Evolutionary conservation across 108 stramenopile species (phyloP).

Genomic region (Pseudonitzschia multistriata): DNA sequence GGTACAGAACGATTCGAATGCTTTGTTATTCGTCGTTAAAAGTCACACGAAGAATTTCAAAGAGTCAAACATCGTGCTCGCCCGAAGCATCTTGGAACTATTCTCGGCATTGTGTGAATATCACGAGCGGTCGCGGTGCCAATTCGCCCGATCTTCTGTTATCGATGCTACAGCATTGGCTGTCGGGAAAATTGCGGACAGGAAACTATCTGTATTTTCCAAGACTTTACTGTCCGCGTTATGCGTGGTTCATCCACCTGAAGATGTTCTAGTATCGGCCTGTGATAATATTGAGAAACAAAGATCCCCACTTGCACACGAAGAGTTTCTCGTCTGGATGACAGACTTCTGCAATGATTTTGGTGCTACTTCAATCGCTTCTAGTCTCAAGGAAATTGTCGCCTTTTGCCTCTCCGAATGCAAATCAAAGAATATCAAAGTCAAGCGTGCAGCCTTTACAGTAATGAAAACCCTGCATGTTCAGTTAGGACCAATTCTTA

Average conservation of each 20-base stretch:
- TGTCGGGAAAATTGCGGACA: conserved; percentile 77
- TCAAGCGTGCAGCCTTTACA: conserved; percentile 58
- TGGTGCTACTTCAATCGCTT: conserved; percentile 56
- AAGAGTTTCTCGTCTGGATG: conserved; percentile 64
- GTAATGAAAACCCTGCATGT: conserved; percentile 59
- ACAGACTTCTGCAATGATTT: conserved; percentile 58
- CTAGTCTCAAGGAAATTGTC: conserved; percentile 45
- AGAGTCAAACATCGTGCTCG: conserved; percentile 81
- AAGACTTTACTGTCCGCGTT: conserved; percentile 45
- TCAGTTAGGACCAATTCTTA: conserved; percentile 73
- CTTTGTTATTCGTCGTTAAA: conserved; percentile 60
- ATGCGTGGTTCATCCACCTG: conserved; percentile 59
- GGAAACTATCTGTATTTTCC: conserved; percentile 57
- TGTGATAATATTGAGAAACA: conserved; percentile 38
- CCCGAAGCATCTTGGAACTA: conserved; percentile 58
- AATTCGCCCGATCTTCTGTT: conserved; percentile 45
- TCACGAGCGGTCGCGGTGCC: conserved; percentile 25
- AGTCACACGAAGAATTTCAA: conserved; percentile 74
- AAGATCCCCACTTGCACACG: conserved; percentile 75
- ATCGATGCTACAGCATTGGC: conserved; percentile 47
- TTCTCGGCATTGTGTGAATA: conserved; percentile 52
- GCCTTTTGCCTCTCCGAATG: conserved; percentile 40
- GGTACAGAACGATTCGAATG: conserved; percentile 25
- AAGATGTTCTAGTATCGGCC: conserved; percentile 30
- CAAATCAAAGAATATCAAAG: conserved; percentile 59